Evolutionary conservation across 192 early-diverging fungal species (phyloP), one percentile per base, ranked within the genome.

Genomic region (Linnemannia zychae): DNA sequence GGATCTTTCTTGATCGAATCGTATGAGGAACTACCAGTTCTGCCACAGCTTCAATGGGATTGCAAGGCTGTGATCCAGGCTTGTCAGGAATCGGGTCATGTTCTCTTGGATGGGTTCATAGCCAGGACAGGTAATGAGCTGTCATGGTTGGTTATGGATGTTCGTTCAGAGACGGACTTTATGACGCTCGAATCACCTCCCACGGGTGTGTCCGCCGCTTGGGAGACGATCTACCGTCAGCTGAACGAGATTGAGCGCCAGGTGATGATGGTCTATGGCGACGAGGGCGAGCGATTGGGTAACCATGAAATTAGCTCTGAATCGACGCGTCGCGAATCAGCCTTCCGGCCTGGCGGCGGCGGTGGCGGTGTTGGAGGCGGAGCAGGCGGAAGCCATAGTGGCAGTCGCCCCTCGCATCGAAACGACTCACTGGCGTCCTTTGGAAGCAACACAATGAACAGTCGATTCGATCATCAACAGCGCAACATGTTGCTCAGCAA

Each of bases 401-500:
- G 37, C 63, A 80, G 49, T 52, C 79, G 52, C 83, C 65, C 63
- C 4, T 80, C 65, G 5, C 82, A 63, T 31, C 76, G 77, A 12
- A 84, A 84, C 68, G 82, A 90, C 40, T 87, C 84, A 9, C 7
- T 87, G 57, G 33, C 78, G n/a, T 80, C 81, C 13, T 75, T 57
- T 77, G 75, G 87, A 69, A 76, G 79, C 80, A 80, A 82, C 72
- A 79, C 80, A 4, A 76, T 78, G 69, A 80, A 81, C 48, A 74
- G 53, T 79, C 92, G 85, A 88, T 90, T 83, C 87, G 90, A 78
- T 73, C 88, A 84, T 15, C 80, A 82, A 17, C 76, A 88, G 63
- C 81, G 86, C 16, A 88, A 87, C 31, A 50, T 92, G 71, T 71
- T 94, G 71, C 68, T 94, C 74, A 91, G 79, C 46, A 90, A 92